Base-by-base conservation (phyloP, 208 protist genomes). In the Wallacemonas sp. region DNA sequence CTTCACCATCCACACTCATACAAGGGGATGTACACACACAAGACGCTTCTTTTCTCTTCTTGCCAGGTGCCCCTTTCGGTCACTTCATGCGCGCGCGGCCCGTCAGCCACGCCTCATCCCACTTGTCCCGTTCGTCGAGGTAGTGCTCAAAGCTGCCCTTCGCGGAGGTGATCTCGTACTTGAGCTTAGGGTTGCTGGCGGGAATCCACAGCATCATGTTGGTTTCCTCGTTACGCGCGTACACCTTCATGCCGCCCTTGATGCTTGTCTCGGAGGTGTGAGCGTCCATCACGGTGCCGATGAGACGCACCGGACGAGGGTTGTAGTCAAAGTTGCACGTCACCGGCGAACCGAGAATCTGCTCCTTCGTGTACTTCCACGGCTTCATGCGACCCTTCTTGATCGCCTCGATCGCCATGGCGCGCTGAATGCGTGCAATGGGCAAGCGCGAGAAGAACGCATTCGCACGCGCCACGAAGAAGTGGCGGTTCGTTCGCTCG, bases 131-230 rank as follows among this genome's bases (percentile, higher is more conserved):
- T 60, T 96, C 91, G 54, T 94, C 76, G 13, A 96, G 68, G 53
- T 94, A 96, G 50, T 96, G 91, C 76, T 94, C 81, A 63, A 96
- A 94, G 70, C 83, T 92, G 39, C 91, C 91, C 29, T 80, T 82
- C 1, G 91, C 77, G 3, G 85, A 68, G 21, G 87, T 92, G 19
- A 96, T 66, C 63, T 96, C 87, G 57, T 92, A 89, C 68, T 89
- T 92, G 34, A 96, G 70, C 76, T 93, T 93, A n/a, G 87, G 91
- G 58, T 94, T 96, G 19, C 83, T 81, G 0, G 85, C 82, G 0
- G 91, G 91, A 24, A 96, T 81, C 88, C 91, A 96, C 38, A 96
- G 61, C 85, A 93, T 92, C 81, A 96, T 91, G 72, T 96, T 96
- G 33, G 91, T 85, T 69, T 96, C 87, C 65, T 96, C 91, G 60